Evolutionary conservation across 345 rosid species (phyloP).

Genomic region (Aurinia saxatilis): DNA sequence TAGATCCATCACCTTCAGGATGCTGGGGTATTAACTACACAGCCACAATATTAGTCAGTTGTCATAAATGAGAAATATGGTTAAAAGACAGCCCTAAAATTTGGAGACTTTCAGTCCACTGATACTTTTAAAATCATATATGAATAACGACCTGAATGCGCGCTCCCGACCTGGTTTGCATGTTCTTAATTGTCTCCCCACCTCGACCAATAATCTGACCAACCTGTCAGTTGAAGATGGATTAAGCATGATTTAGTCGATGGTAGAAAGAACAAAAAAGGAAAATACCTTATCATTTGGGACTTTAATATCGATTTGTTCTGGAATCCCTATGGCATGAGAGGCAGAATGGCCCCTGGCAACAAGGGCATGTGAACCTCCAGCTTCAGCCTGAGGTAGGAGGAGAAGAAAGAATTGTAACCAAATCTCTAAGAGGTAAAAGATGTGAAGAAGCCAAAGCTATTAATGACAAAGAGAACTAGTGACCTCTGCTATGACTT

Average conservation of each 20-base stretch:
- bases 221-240: slow-evolving; percentile 39
- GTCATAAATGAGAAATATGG: not conserved
- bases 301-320: slow-evolving; percentile 71
- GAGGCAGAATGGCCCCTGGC: slow-evolving; percentile 68
- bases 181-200: slow-evolving; percentile 79
- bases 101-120: too few relatives aligned
- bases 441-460: not conserved
- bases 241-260: not conserved
- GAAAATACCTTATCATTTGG: slow-evolving; percentile 73
- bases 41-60: slow-evolving; percentile 10
- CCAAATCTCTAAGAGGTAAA: not conserved
- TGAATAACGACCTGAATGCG: slow-evolving; percentile 78
- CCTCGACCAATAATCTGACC: slow-evolving; percentile 88
- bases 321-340: slow-evolving; percentile 40
- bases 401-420: not conserved
- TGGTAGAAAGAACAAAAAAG: not conserved
- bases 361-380: slow-evolving; percentile 84
- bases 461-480: not conserved
- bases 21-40: slow-evolving; percentile 83
- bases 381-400: slow-evolving; percentile 72
- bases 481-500: slow-evolving; percentile 77
- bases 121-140: not conserved
- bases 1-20: slow-evolving; percentile 70
- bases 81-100: not conserved
- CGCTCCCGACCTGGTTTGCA: slow-evolving; percentile 83